Evolutionary conservation across 768 basidiomycete species (phyloP).

Genomic region (Naganishia antarctica): DNA sequence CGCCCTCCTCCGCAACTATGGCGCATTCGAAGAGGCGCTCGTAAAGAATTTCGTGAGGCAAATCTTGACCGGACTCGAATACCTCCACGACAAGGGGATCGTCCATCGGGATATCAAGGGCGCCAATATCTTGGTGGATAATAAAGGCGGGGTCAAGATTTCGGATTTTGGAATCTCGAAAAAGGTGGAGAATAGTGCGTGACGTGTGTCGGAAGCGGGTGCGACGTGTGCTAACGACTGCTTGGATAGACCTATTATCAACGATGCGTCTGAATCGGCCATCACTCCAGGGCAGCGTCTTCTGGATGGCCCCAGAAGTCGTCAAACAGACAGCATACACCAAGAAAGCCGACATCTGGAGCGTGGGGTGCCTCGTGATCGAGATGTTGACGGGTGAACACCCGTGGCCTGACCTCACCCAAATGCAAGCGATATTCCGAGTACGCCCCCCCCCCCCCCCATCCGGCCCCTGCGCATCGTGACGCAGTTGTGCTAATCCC

Average conservation of each 20-base stretch:
- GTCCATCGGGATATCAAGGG: conserved; percentile 99
- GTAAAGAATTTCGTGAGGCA: conserved; percentile 90
- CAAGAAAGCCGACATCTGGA: conserved; percentile 92
- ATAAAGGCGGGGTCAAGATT: conserved; percentile 95
- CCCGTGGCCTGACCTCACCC: conserved; percentile 89
- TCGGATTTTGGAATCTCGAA: conserved; percentile 97
- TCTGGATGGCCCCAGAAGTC: conserved; percentile 99
- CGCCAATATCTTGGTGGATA: conserved; percentile 95
- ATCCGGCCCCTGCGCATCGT: no score
- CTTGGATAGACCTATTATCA: conserved; percentile 45
- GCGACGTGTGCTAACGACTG: not conserved
- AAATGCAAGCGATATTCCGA: conserved; percentile 99
- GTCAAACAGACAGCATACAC: conserved; percentile 93
- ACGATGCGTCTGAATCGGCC: conserved; percentile 73
- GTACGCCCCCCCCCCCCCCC: conserved; percentile 54
- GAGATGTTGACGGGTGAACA: conserved; percentile 97
- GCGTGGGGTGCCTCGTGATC: conserved; percentile 86
- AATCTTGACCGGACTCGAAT: conserved; percentile 79
- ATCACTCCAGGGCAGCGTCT: conserved; percentile 93
- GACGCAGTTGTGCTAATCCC: not conserved
- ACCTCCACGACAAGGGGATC: conserved; percentile 87
- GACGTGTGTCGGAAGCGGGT: conserved; percentile 32
- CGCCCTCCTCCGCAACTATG: conserved; percentile 79
- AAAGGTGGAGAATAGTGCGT: conserved; percentile 91
- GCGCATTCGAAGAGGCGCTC: conserved; percentile 86